Conservation (phyloP, 2,329 filamentous ascomycete species). For the Nothophaeocryptopus gaeumannii region DNA sequence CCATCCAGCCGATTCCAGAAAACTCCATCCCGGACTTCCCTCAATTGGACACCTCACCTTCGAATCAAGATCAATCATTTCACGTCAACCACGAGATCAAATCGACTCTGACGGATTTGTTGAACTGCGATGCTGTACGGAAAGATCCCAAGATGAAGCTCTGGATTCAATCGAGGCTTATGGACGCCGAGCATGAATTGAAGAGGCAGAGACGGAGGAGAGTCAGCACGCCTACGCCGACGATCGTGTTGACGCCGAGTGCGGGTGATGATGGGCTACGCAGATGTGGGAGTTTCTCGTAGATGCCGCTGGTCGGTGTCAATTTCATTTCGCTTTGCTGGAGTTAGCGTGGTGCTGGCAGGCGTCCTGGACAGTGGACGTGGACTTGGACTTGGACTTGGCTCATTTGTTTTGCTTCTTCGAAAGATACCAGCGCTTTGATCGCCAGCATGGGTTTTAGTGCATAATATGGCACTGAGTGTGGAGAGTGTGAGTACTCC, state of each 20-base stretch:
- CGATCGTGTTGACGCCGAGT: slow-evolving; percentile 14
- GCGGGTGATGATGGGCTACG: slow-evolving; percentile 8
- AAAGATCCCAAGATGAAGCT: slow-evolving; percentile 46
- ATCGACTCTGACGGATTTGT: slow-evolving; percentile 52
- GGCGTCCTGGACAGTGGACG: neutral
- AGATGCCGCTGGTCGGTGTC: slow-evolving; percentile 12
- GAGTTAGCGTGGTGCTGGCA: slow-evolving; percentile 5
- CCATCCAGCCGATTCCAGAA: slow-evolving; percentile 27
- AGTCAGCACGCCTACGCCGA: slow-evolving; percentile 19
- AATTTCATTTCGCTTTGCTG: neutral
- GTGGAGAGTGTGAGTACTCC: too few relatives aligned
- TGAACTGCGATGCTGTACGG: slow-evolving; percentile 53
- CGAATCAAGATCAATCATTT: slow-evolving; percentile 40
- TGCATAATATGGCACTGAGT: too few relatives aligned
- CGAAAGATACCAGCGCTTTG: too few relatives aligned
- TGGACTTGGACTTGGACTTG: too few relatives aligned
- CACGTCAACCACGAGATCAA: slow-evolving; percentile 55
- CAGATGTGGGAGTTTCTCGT: slow-evolving; percentile 27
- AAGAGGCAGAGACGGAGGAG: slow-evolving; percentile 36
- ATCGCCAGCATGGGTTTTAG: too few relatives aligned
- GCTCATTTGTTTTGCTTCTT: too few relatives aligned
- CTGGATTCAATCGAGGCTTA: slow-evolving; percentile 53
- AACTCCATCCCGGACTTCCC: slow-evolving; percentile 15
- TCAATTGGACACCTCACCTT: slow-evolving; percentile 8
- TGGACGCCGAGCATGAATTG: slow-evolving; percentile 54